phyloP scores from a whole-genome alignment of 2,329 filamentous ascomycete species.

The Aspergillus cejpii region DNA sequence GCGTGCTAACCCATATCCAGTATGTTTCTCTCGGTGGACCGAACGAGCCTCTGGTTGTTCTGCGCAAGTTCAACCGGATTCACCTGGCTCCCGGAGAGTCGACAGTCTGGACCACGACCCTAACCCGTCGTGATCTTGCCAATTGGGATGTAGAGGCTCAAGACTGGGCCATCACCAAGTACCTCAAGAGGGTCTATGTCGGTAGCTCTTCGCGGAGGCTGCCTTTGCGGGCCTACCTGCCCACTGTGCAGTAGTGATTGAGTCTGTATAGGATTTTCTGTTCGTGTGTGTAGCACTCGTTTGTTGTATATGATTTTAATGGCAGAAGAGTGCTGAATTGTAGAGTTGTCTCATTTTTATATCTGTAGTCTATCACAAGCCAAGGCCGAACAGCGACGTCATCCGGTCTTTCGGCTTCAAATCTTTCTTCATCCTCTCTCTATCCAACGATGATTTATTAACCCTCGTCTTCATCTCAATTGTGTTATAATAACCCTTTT shows the following conservation, averaged over 20 bases:
- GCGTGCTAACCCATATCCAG: conserved; percentile 15
- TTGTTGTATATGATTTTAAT: conserved; percentile 4
- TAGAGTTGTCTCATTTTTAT: no score
- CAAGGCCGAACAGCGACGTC: conserved; percentile 4
- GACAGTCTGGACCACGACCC: conserved; percentile 57
- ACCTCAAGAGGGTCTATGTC: conserved; percentile 55
- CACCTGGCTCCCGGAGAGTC: conserved; percentile 63
- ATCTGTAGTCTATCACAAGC: background rate
- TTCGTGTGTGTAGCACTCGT: conserved; percentile 3
- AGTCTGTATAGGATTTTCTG: conserved; percentile 2
- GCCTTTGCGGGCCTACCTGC: conserved; percentile 40
- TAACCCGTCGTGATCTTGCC: conserved; percentile 74
- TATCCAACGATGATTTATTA: conserved; percentile 34
- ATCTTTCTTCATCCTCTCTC: conserved; percentile 8
- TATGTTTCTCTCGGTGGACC: conserved; percentile 76
- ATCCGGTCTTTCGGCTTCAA: conserved; percentile 3
- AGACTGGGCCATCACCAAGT: conserved; percentile 66
- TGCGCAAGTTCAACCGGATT: conserved; percentile 77
- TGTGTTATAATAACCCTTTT: no score
- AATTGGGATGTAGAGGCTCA: conserved; percentile 78
- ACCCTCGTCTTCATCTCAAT: no score
- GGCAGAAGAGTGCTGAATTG: no score
- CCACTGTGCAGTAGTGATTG: conserved; percentile 18
- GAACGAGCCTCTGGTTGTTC: conserved; percentile 57
- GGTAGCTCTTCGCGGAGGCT: conserved; percentile 55